Percentiles rank a stretch among this genome's conserved stretches.
phyloP scores from a whole-genome alignment of 2,329 filamentous ascomycete genomes.

The Penicillium aurantiogriseum region DNA sequence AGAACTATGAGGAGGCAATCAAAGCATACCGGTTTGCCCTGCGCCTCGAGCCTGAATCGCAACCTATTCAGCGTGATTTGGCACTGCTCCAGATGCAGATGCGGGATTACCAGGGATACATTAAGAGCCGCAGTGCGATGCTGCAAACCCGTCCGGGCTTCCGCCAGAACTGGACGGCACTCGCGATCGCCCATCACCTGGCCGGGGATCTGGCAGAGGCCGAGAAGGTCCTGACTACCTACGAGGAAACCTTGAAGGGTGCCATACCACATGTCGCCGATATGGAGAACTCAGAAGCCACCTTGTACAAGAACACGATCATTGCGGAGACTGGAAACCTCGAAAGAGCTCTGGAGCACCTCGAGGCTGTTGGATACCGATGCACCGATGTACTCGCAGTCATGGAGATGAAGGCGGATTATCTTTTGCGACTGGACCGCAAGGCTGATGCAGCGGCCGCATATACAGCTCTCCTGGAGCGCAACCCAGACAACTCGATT shows the following conservation, averaged over 20 bases:
- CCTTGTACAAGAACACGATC: conserved; percentile 91
- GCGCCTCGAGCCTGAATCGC: conserved; percentile 86
- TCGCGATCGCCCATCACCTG: conserved; percentile 90
- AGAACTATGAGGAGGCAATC: conserved; percentile 98
- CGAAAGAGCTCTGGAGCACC: conserved; percentile 78
- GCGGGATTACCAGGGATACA: conserved; percentile 90
- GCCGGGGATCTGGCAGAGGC: conserved; percentile 81
- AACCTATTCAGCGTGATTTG: conserved; percentile 90
- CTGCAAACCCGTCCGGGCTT: conserved; percentile 76
- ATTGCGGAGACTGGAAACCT: conserved; percentile 87
- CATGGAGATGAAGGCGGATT: conserved; percentile 81
- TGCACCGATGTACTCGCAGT: conserved; percentile 81
- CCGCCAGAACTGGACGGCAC: conserved; percentile 94
- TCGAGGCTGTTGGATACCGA: conserved; percentile 72
- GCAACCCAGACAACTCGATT: conserved; percentile 80
- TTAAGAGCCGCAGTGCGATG: conserved; percentile 85
- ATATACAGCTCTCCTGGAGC: conserved; percentile 75
- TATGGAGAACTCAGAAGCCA: conserved; percentile 88
- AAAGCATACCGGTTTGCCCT: conserved; percentile 98
- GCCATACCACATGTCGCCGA: conserved; percentile 73
- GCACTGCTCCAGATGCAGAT: conserved; percentile 94
- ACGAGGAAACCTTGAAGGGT: conserved; percentile 87
- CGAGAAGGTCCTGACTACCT: conserved; percentile 86
- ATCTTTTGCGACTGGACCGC: conserved; percentile 72
- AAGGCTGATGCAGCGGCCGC: conserved; percentile 78